These are phyloP conservation scores for Flaveria linearis DNA, from an alignment of 129 eudicot genomes.

Conservation along the genomic window DNA sequence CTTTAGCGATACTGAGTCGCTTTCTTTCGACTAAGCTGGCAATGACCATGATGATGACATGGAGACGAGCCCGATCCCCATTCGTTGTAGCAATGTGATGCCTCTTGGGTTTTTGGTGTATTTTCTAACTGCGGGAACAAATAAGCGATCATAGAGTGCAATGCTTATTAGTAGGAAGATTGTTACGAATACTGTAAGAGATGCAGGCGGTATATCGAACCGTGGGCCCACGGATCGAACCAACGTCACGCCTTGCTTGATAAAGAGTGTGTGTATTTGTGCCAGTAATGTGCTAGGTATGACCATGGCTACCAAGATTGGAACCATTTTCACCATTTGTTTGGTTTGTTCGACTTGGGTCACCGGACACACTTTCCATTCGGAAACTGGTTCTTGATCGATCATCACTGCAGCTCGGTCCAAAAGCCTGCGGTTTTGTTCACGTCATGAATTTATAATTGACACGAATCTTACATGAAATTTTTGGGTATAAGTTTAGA, in stretches of 20 bases:
- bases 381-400: constrained; percentile 34
- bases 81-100: constrained; percentile 72
- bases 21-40: constrained; percentile 61
- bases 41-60: constrained; percentile 59
- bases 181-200: constrained; percentile 64
- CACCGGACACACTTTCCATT: constrained; percentile 65
- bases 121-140: constrained; percentile 49
- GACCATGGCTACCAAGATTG: constrained; percentile 59
- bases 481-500: too few species aligned
- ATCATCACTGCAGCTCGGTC: constrained; percentile 70
- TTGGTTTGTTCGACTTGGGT: constrained; percentile 85
- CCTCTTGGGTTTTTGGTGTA: constrained; percentile 92
- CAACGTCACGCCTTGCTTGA: constrained; percentile 84
- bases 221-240: constrained; percentile 46
- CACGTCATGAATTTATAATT: not conserved
- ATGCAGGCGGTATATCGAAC: constrained; percentile 75
- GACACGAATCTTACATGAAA: not conserved
- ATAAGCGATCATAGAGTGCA: constrained; percentile 63
- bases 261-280: constrained; percentile 73
- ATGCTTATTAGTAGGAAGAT: constrained; percentile 65
- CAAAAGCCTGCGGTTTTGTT: constrained; percentile 47
- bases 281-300: constrained; percentile 76
- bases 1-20: constrained; percentile 61
- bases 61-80: constrained; percentile 74
- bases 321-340: constrained; percentile 76